Evolutionary conservation across 2,329 filamentous ascomycete species (phyloP).

Genomic region (Ramularia collo-cygni): DNA sequence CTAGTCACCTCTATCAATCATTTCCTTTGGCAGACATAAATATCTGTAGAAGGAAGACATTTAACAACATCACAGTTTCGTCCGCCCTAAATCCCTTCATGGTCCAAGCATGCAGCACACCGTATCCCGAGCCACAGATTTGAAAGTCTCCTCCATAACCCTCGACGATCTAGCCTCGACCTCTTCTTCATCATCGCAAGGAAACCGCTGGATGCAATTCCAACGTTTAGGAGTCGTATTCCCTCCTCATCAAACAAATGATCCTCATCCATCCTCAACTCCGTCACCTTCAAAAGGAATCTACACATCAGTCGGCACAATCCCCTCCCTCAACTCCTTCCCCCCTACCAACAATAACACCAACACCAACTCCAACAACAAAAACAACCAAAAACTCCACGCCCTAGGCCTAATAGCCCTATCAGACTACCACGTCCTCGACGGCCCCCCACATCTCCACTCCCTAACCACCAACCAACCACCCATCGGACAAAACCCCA

Average conservation of each 20-base stretch:
- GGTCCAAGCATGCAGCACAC: constrained; percentile 12
- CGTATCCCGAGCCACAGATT: constrained; percentile 4
- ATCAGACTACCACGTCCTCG: constrained; percentile 15
- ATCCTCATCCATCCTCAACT: not conserved
- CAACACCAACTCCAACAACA: too few relatives aligned
- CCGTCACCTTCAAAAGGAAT: constrained; percentile 5
- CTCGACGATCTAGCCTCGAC: constrained; percentile 13
- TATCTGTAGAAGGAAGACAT: too few relatives aligned
- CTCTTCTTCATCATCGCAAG: constrained; percentile 3
- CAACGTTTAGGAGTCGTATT: constrained; percentile 11
- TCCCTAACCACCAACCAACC: constrained; percentile 5
- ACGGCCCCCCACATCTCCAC: constrained; percentile 12
- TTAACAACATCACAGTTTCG: constrained; percentile 10
- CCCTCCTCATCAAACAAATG: not conserved
- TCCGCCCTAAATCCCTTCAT: constrained; percentile 7
- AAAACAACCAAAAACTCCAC: constrained; percentile 3
- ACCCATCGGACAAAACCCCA: constrained; percentile 8
- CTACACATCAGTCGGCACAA: constrained; percentile 10
- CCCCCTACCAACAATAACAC: too few relatives aligned
- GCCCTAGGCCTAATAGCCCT: constrained; percentile 12
- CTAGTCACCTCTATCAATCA: too few relatives aligned
- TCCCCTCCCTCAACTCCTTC: constrained; percentile 6
- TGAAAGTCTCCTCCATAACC: constrained; percentile 7
- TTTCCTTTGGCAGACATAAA: too few relatives aligned
- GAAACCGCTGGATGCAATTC: constrained; percentile 11